Conservation (phyloP, 306 rosid species). For the Lathyrus sativus region DNA sequence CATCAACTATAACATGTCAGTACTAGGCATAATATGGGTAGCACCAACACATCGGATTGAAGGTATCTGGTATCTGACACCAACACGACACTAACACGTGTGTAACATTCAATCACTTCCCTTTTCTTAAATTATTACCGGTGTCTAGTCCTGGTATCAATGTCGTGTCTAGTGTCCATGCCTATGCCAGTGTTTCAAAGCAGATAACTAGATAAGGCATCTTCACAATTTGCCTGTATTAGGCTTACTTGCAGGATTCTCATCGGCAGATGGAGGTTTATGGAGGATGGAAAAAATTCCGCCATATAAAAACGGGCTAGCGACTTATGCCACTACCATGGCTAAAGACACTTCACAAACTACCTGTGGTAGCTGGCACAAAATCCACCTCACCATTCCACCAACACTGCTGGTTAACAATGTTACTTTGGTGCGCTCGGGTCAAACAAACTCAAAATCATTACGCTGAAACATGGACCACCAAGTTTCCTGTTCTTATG, state of each 20-base stretch:
- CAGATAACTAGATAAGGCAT: not conserved
- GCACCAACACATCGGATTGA: not conserved
- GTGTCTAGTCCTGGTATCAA: not conserved
- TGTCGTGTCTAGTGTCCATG: not conserved
- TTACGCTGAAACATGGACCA: too few relatives aligned
- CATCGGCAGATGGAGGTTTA: not conserved
- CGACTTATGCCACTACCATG: too few relatives aligned
- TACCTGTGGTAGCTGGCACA: too few relatives aligned
- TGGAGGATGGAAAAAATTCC: not conserved
- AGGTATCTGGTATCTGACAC: not conserved
- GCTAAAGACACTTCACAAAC: too few relatives aligned
- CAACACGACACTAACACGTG: not conserved
- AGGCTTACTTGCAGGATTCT: not conserved
- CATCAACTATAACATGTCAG: constrained; percentile 3
- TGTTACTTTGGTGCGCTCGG: too few relatives aligned
- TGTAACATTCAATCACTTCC: not conserved
- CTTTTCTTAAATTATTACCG: not conserved
- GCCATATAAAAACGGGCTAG: not conserved
- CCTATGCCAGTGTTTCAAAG: not conserved
- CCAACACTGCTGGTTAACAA: too few relatives aligned
- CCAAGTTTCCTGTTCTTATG: too few relatives aligned
- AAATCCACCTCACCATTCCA: too few relatives aligned
- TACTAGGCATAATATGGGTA: not conserved
- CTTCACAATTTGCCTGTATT: not conserved
- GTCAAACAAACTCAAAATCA: too few relatives aligned